Evolutionary conservation across 352 stramenopile genomes (phyloP), one percentile per base, ranked within the genome.

Genomic region (Phytophthora agathidicida): DNA sequence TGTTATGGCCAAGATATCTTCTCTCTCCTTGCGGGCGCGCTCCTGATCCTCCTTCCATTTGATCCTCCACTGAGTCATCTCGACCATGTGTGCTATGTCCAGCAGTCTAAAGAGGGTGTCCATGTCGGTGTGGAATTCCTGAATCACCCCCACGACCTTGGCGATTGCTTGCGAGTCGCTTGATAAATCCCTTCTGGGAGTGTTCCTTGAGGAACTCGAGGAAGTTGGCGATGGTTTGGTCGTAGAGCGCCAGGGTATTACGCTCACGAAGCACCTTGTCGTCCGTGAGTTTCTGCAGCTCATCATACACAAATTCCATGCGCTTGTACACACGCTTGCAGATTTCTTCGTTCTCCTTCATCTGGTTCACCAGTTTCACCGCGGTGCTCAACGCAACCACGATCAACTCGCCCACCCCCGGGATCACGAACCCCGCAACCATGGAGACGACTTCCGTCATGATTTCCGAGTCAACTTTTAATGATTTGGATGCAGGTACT

Each of bases 201-300:
- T 59, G 47, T 7, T 44, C 35, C 31, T 43, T 19, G 20, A 65
- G 46, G 46, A 65, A 59, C 19, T 39, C 50, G 42, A 60, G 57
- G 49, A 77, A 77, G 45, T 61, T 50, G 7, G 41, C 39, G 31
- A 77, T 71, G 24, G 53, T 60, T 7, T 39, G 19, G 49, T 54
- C 53, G 55, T 60, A 74, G 44, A 58, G 68, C 27, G 56, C 49
- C 38, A 74, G 41, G 31, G 72, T 49, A 5, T 48, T 45, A 42
- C 58, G 71, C 22, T 74, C 27, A 10, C 60, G 68, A 28, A 77
- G 19, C 43, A 65, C 61, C 32, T 57, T 42, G 24, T 61, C 53
- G 48, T 71, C 61, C 46, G 56, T 19, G 49, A 73, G 62, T 53
- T 76, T 73, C 23, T 61, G 41, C 24, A 79, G 63, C 49, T 75